These are phyloP conservation scores for Rhodotorula toruloides DNA, from an alignment of 768 basidiomycete genomes.

Conservation along the genomic window DNA sequence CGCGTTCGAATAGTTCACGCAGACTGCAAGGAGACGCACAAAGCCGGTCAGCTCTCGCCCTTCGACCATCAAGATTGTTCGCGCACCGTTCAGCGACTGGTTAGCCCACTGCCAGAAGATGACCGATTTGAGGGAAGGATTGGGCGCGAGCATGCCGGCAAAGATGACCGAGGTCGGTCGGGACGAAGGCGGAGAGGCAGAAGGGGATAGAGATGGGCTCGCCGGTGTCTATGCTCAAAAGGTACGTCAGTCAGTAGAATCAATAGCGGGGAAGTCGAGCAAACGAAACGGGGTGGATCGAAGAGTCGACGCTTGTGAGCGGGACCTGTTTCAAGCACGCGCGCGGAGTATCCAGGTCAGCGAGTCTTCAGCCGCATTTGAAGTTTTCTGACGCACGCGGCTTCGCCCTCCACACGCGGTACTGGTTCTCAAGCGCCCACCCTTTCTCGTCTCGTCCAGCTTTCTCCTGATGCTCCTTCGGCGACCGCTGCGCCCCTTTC, in stretches of 20 bases:
- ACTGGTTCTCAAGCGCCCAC: conserved; percentile 33
- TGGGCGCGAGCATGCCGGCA: conserved; percentile 51
- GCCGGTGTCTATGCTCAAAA: conserved; percentile 44
- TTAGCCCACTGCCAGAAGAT: conserved; percentile 47
- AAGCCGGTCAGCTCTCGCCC: too few relatives aligned
- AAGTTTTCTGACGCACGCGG: conserved; percentile 23
- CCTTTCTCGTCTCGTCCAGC: conserved; percentile 25
- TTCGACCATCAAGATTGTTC: neutral
- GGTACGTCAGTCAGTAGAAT: neutral
- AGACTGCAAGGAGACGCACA: conserved; percentile 17
- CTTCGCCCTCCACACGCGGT: conserved; percentile 38
- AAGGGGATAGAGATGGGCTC: conserved; percentile 49
- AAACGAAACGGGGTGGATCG: conserved; percentile 37
- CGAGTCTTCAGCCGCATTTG: too few relatives aligned
- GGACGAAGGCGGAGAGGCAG: conserved; percentile 50
- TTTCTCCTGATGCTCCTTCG: conserved; percentile 36
- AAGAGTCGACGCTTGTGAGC: conserved; percentile 38
- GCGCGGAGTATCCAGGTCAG: neutral
- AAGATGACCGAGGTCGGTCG: conserved; percentile 48
- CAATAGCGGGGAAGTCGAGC: neutral
- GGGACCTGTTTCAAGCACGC: neutral
- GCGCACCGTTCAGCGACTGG: conserved; percentile 48
- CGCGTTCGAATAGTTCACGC: conserved; percentile 49
- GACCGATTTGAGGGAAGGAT: conserved; percentile 43
- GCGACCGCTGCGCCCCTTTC: too few relatives aligned